Conservation (phyloP, 2,329 filamentous ascomycete species). For the Alternaria brassicicola region DNA sequence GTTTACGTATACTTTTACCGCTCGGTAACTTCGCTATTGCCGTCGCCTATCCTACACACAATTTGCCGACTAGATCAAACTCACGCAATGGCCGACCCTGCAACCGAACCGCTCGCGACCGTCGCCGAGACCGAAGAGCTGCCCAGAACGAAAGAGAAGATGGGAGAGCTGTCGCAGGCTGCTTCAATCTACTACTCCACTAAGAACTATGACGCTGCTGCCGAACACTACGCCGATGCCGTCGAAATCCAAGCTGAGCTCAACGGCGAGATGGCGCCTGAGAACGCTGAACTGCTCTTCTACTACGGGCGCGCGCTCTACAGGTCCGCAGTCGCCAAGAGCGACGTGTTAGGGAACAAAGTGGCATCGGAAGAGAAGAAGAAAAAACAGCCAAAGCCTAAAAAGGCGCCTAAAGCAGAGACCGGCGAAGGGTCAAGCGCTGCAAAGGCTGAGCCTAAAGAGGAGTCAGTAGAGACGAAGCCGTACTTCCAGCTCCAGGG, state of each 20-base stretch:
- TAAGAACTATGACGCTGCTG: conserved; percentile 84
- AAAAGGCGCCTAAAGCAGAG: conserved; percentile 53
- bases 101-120: conserved; percentile 26
- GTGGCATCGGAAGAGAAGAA: conserved; percentile 65
- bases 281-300: conserved; percentile 93
- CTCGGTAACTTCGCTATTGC: neutral
- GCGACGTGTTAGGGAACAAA: conserved; percentile 87
- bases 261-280: conserved; percentile 87
- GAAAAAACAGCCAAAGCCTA: conserved; percentile 59
- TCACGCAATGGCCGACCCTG: conserved; percentile 34
- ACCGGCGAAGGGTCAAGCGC: conserved; percentile 42
- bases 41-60: conserved; percentile 14
- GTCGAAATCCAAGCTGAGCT: conserved; percentile 88
- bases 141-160: conserved; percentile 62
- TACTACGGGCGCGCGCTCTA: conserved; percentile 93
- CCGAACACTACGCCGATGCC: conserved; percentile 86
- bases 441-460: conserved; percentile 51
- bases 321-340: conserved; percentile 91
- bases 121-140: conserved; percentile 32
- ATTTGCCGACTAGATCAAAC: neutral
- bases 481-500: conserved; percentile 90
- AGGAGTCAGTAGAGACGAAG: conserved; percentile 64
- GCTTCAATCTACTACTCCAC: conserved; percentile 85
- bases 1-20: neutral
- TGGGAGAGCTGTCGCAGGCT: conserved; percentile 79